Conservation (phyloP, 1,284 basidiomycete genomes). For the Cryptococcus sp. region DNA sequence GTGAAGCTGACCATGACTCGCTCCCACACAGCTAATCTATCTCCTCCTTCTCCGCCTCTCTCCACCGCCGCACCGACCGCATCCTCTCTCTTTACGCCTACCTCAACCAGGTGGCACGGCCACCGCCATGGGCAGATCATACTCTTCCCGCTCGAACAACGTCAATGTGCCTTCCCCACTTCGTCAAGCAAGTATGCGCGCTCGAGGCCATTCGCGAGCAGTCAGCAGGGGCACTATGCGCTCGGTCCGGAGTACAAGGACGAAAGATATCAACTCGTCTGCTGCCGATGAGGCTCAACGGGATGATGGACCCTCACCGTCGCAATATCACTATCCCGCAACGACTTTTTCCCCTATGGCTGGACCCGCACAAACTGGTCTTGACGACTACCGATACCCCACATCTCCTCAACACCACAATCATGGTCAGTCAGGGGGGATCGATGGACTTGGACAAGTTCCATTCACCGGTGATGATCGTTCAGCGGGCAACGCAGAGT, state of each 20-base stretch:
- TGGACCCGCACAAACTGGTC: too few species aligned
- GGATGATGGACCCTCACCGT: too few species aligned
- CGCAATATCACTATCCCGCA: too few species aligned
- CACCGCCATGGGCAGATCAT: too few species aligned
- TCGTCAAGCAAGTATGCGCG: too few species aligned
- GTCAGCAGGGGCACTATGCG: slow-evolving; percentile 6
- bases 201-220: not conserved
- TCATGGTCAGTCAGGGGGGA: too few species aligned
- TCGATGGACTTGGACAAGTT: too few species aligned
- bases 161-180: not conserved
- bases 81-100: slow-evolving; percentile 18
- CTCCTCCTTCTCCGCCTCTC: slow-evolving; percentile 37
- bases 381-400: too few species aligned
- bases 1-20: not conserved
- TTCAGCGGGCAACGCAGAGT: not conserved
- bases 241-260: not conserved
- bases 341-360: too few species aligned
- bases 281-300: too few species aligned
- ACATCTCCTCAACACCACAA: too few species aligned
- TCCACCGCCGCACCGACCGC: slow-evolving; percentile 15
- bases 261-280: not conserved
- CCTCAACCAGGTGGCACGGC: slow-evolving; percentile 2
- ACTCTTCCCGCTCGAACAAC: not conserved
- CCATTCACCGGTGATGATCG: too few species aligned
- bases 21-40: slow-evolving; percentile 21